Conservation (phyloP, 2,329 filamentous ascomycete genomes). For the Passalora sequoiae region DNA sequence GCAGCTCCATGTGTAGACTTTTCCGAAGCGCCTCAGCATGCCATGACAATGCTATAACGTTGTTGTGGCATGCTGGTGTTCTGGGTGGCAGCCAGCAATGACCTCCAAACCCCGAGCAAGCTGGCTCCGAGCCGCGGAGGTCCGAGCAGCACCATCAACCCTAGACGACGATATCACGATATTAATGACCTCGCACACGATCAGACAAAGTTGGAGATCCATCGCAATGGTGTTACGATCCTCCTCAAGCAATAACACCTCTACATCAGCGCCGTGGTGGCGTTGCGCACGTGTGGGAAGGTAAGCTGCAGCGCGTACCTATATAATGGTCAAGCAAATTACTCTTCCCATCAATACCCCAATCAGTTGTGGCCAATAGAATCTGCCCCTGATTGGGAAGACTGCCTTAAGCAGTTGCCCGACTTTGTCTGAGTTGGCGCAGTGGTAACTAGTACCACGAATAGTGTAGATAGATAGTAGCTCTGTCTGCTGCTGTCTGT, state of each 20-base stretch:
- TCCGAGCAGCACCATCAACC: background rate
- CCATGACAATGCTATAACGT: background rate
- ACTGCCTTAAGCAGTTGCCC: too few relatives aligned
- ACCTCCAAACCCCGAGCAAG: background rate
- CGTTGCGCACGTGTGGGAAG: background rate
- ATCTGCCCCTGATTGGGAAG: too few relatives aligned
- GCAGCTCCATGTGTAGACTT: background rate
- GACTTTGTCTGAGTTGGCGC: background rate
- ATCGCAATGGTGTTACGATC: background rate
- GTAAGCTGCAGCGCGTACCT: background rate
- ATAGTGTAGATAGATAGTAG: constrained; percentile 1
- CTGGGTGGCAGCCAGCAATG: background rate
- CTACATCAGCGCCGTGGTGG: background rate
- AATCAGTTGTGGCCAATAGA: background rate
- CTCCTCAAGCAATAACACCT: constrained; percentile 2
- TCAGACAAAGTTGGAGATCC: background rate
- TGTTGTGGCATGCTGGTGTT: background rate
- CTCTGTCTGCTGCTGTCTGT: background rate
- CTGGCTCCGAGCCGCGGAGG: background rate
- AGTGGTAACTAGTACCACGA: background rate
- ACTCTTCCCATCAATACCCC: background rate
- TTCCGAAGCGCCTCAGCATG: background rate
- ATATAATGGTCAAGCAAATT: background rate
- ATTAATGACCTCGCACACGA: background rate
- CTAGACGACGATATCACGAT: constrained; percentile 10